Percentiles rank a stretch among this genome's conserved stretches.
Conservation (phyloP, 2,329 filamentous ascomycete genomes). For the Alternaria gaisen region DNA sequence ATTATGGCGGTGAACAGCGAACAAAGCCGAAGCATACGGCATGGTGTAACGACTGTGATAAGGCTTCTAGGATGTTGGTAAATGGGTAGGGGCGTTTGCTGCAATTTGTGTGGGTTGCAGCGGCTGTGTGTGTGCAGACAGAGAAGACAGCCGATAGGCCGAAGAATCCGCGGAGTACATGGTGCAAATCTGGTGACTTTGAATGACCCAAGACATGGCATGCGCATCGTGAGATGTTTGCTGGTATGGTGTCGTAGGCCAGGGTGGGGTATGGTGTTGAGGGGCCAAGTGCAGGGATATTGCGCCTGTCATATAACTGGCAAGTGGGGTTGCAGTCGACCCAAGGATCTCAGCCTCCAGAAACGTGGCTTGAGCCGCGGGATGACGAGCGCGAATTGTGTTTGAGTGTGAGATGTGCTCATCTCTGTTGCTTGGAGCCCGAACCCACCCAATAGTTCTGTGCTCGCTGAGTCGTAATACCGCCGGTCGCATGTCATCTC, state of each 20-base stretch:
- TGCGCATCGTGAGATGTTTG: conserved; percentile 23
- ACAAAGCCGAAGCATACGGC: conserved; percentile 33
- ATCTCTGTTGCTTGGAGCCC: not conserved
- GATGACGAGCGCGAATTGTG: not conserved
- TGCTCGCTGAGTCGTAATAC: not conserved
- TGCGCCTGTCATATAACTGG: conserved; percentile 33
- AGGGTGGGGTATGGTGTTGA: conserved; percentile 35
- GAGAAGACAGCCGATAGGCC: not conserved
- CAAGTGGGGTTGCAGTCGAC: conserved; percentile 37
- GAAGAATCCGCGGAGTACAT: not conserved
- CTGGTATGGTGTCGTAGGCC: conserved; percentile 33
- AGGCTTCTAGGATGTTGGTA: not conserved
- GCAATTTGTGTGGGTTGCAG: not conserved
- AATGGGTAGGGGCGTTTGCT: not conserved
- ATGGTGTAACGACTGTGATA: conserved; percentile 18
- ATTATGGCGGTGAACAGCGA: conserved; percentile 34
- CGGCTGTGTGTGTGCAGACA: conserved; percentile 2
- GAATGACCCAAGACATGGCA: conserved; percentile 5
- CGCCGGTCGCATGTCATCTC: conserved; percentile 28
- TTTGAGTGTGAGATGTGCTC: not conserved
- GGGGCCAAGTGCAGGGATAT: conserved; percentile 38
- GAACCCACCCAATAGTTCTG: conserved; percentile 7
- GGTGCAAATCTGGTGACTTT: not conserved
- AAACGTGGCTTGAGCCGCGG: conserved; percentile 23
- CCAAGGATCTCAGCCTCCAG: conserved; percentile 12